These are phyloP conservation scores for Aspergillus sp. DNA, from an alignment of 2,329 filamentous ascomycete genomes.

Conservation along the genomic window DNA sequence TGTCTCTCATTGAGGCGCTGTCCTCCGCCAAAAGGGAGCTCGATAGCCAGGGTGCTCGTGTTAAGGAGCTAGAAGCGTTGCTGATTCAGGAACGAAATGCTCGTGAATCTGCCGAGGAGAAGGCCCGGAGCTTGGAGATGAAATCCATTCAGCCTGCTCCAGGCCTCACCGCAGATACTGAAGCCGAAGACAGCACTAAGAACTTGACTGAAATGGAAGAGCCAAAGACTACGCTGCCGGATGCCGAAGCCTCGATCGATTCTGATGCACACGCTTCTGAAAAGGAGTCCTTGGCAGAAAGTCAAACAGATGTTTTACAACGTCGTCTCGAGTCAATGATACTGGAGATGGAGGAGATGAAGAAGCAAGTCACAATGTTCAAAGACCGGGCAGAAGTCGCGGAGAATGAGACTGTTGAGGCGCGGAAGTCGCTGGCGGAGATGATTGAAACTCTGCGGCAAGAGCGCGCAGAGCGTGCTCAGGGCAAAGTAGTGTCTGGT, in stretches of 20 bases:
- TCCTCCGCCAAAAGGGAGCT: slow-evolving; percentile 83
- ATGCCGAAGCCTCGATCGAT: slow-evolving; percentile 12
- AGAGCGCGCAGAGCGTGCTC: slow-evolving; percentile 60
- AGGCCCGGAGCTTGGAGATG: slow-evolving; percentile 70
- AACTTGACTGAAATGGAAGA: slow-evolving; percentile 10
- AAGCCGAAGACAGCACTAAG: slow-evolving; percentile 1
- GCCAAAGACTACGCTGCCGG: slow-evolving; percentile 12
- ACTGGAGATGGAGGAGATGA: slow-evolving; percentile 77
- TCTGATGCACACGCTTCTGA: slow-evolving; percentile 31
- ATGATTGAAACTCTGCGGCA: slow-evolving; percentile 82
- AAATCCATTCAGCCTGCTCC: slow-evolving; percentile 50
- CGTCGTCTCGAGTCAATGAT: slow-evolving; percentile 74
- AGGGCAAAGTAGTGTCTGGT: slow-evolving; percentile 31
- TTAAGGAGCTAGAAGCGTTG: slow-evolving; percentile 78
- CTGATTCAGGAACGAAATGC: slow-evolving; percentile 78
- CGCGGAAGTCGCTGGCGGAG: slow-evolving; percentile 75
- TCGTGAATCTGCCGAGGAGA: slow-evolving; percentile 79
- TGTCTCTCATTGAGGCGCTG: slow-evolving; percentile 81
- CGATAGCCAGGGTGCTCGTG: slow-evolving; percentile 74
- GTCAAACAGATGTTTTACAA: slow-evolving; percentile 58
- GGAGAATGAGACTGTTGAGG: slow-evolving; percentile 72
- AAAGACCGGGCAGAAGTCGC: slow-evolving; percentile 76
- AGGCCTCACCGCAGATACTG: not conserved
- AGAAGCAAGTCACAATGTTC: slow-evolving; percentile 76
- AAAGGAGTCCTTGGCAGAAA: slow-evolving; percentile 33